phyloP scores from a whole-genome alignment of 371 early-diverging fungal species.

The Mortierella sp. region DNA sequence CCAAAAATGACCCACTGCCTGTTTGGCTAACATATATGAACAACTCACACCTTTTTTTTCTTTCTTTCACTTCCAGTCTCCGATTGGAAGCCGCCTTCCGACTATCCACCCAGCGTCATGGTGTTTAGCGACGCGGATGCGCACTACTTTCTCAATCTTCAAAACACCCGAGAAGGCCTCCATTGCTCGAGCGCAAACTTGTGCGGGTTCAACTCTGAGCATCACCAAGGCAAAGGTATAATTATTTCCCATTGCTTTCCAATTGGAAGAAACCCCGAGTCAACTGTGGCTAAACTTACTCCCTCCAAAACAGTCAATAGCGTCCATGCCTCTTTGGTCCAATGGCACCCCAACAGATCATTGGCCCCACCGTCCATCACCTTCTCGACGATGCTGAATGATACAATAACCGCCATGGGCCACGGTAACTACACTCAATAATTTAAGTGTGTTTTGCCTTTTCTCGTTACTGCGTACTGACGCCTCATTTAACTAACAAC shows the following conservation, averaged over 20 bases:
- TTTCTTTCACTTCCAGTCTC: slow-evolving; percentile 11
- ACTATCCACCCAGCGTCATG: slow-evolving; percentile 18
- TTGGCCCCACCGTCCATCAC: slow-evolving; percentile 58
- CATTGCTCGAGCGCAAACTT: slow-evolving; percentile 15
- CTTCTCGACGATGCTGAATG: slow-evolving; percentile 63
- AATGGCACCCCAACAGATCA: slow-evolving; percentile 11
- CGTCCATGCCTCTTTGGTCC: slow-evolving; percentile 7
- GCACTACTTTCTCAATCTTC: slow-evolving; percentile 24
- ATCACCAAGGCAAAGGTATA: slow-evolving; percentile 13
- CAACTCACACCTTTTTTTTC: too few species aligned
- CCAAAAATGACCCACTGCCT: neutral
- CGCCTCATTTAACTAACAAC: neutral
- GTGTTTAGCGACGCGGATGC: neutral
- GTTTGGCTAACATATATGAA: neutral
- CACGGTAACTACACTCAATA: slow-evolving; percentile 59
- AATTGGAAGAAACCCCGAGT: too few species aligned
- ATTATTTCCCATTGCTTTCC: too few species aligned
- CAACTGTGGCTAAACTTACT: neutral
- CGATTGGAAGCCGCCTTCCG: slow-evolving; percentile 11
- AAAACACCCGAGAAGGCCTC: slow-evolving; percentile 15
- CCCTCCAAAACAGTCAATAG: neutral
- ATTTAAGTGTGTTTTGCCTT: neutral
- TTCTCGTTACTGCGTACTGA: neutral
- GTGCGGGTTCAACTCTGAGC: neutral
- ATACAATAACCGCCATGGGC: slow-evolving; percentile 68